Evolutionary conservation across 2,329 filamentous ascomycete genomes (phyloP), one percentile per base, ranked within the genome.

Genomic region (Parascedosporium putredinis): DNA sequence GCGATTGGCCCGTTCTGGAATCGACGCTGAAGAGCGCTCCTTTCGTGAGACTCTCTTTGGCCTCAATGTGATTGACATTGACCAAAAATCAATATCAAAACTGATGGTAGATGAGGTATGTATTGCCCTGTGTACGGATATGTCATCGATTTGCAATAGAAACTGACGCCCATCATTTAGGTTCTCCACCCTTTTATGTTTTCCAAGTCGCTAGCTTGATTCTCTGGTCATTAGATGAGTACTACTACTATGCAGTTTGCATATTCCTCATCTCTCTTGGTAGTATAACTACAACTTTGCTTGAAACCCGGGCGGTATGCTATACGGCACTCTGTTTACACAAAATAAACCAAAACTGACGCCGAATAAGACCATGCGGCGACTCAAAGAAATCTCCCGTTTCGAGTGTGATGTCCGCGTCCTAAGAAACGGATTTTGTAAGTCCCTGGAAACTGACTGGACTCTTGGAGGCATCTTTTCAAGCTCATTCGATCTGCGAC

Each of bases 121-220:
- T 52, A 49, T 36, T 23, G 10, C 20, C n/a, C n/a, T n/a, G n/a
- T n/a, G n/a, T n/a, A n/a, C n/a, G n/a, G n/a, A n/a, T n/a, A n/a
- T n/a, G n/a, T n/a, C n/a, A 22, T 2, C 18, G 5, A n/a, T 9
- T 24, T 18, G 18, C 5, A 18, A 40, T 9, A 20, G 16, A 9
- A 16, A 22, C n/a, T 14, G 12, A 20, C 18, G 18, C 20, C 7
- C 23, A 7, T 18, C 4, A n/a, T 38, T 7, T 43, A 88, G 79
- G 89, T 88, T 18, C 89, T 98, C 59, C 93, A 98, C 62, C 94
- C 93, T 98, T 98, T 64, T 98, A 98, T 64, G 85, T 98, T 50
- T 98, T 98, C 62, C 93, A 98, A 67, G 84, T 97, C 59, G 91
- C 90, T 45, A 97, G 93, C 71, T 72, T 98, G 56, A 67, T 95